These are phyloP conservation scores for Termitomyces sp. DNA, from an alignment of 768 basidiomycete species.

Conservation along the genomic window DNA sequence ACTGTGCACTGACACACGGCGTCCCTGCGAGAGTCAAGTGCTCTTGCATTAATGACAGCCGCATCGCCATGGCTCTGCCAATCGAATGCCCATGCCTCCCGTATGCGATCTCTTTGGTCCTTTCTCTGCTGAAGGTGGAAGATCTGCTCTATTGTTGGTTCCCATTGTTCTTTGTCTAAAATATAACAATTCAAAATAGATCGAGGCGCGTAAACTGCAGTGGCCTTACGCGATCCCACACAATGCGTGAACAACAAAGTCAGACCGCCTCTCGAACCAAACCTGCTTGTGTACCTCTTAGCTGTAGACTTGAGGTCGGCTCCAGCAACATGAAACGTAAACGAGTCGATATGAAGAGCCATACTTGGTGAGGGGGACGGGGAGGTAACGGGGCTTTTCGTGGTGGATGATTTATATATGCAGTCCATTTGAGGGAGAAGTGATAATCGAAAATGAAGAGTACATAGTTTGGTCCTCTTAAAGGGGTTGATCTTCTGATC, in stretches of 20 bases:
- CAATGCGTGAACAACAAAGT: conserved; percentile 14
- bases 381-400: background rate
- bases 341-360: conserved; percentile 2
- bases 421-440: background rate
- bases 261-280: conserved; percentile 5
- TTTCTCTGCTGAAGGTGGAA: conserved; percentile 19
- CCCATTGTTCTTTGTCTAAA: conserved; percentile 35
- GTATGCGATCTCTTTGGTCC: conserved; percentile 19
- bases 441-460: background rate
- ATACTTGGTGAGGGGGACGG: background rate
- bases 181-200: background rate
- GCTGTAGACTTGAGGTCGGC: conserved; percentile 9
- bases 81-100: conserved; percentile 35
- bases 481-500: background rate
- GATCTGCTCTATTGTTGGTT: conserved; percentile 24
- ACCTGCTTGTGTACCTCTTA: conserved; percentile 10
- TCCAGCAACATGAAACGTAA: conserved; percentile 1
- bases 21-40: conserved; percentile 16
- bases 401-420: background rate
- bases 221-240: conserved; percentile 12
- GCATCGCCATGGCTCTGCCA: conserved; percentile 35
- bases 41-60: conserved; percentile 24
- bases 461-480: background rate
- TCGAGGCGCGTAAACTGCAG: background rate
- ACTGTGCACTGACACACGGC: conserved; percentile 16